phyloP scores from a whole-genome alignment of 2,329 filamentous ascomycete genomes.

The Pseudogymnoascus sp. region DNA sequence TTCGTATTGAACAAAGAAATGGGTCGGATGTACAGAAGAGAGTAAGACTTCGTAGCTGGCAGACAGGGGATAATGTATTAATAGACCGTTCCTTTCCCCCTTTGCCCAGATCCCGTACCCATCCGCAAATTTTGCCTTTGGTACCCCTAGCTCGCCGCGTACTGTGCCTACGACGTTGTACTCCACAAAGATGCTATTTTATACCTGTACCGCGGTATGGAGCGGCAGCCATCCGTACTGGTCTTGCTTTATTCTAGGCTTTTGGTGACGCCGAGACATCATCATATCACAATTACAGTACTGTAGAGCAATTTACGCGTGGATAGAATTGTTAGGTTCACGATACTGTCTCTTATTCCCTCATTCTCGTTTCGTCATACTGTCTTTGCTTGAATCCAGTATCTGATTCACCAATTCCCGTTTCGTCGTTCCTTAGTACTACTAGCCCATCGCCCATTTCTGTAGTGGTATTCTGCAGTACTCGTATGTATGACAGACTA shows the following conservation, averaged over 20 bases:
- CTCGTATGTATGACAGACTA: background rate
- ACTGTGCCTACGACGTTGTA: background rate
- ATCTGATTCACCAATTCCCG: background rate
- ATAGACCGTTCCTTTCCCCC: background rate
- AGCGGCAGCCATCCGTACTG: background rate
- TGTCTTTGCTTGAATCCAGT: background rate
- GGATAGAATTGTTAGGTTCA: background rate
- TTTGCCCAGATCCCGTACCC: background rate
- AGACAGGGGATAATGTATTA: background rate
- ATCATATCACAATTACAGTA: background rate
- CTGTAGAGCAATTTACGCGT: background rate
- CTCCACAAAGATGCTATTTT: background rate
- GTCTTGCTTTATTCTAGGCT: background rate
- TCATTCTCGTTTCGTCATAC: background rate
- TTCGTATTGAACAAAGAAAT: slow-evolving; percentile 2
- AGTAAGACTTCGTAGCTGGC: background rate
- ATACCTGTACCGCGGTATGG: background rate
- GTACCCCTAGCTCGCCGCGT: background rate
- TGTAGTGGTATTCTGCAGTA: background rate
- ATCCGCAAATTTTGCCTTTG: background rate
- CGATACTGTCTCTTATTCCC: background rate
- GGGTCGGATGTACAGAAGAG: background rate
- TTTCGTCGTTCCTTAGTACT: background rate
- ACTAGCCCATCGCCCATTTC: background rate
- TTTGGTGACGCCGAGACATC: background rate